These are phyloP conservation scores for Ceratonia siliqua DNA, from an alignment of 306 rosid genomes.

Conservation along the genomic window DNA sequence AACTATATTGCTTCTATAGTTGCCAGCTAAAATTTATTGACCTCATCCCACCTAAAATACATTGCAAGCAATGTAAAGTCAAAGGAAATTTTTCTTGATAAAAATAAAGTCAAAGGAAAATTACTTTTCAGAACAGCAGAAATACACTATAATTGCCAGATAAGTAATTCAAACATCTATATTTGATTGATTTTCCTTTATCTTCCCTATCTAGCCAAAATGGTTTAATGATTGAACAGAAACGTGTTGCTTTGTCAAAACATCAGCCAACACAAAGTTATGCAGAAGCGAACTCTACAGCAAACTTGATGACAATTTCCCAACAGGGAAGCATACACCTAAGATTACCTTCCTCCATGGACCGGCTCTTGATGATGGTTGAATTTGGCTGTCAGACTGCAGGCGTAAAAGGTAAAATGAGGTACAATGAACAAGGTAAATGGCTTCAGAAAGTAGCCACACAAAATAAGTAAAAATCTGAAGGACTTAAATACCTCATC, in stretches of 20 bases:
- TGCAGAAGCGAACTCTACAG: neutral
- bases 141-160: neutral
- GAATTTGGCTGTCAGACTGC: constrained; percentile 63
- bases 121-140: neutral
- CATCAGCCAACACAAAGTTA: neutral
- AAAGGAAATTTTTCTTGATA: too few relatives aligned
- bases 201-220: constrained; percentile 7
- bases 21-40: too few relatives aligned
- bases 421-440: constrained; percentile 22
- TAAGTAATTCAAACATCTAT: neutral
- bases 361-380: constrained; percentile 71
- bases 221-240: neutral
- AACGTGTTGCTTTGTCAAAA: neutral
- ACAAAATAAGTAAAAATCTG: constrained; percentile 26
- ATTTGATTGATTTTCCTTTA: neutral
- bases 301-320: neutral
- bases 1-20: too few relatives aligned
- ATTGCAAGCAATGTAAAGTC: neutral
- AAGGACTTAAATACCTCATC: constrained; percentile 71
- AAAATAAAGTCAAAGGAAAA: neutral
- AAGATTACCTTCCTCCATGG: constrained; percentile 94
- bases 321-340: neutral
- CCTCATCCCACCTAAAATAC: neutral
- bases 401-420: constrained; percentile 18
- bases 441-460: constrained; percentile 10